These are phyloP conservation scores for Hypoxylon subgilvum DNA, from an alignment of 495 filamentous ascomycete species.

Conservation along the genomic window DNA sequence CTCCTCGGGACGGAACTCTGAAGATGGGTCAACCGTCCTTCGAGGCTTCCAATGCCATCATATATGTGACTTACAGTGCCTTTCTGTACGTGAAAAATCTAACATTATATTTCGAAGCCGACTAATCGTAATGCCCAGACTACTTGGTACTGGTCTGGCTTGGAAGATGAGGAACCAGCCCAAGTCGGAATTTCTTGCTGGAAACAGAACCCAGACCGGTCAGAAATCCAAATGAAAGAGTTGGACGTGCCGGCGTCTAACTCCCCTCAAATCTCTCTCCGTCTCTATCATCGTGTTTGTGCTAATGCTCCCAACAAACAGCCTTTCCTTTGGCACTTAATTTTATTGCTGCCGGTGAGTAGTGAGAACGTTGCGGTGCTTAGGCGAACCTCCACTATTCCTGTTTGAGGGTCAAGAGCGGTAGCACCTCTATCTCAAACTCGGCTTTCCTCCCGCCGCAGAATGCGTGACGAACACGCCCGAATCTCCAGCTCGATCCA, in stretches of 20 bases:
- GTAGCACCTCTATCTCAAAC: slow-evolving; percentile 40
- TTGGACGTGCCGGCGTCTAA: slow-evolving; percentile 8
- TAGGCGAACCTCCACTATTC: slow-evolving; percentile 16
- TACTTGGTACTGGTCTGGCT: slow-evolving; percentile 68
- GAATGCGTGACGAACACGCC: not conserved
- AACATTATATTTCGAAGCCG: no score
- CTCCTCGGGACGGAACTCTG: not conserved
- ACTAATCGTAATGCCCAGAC: slow-evolving; percentile 47
- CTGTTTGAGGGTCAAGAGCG: slow-evolving; percentile 43
- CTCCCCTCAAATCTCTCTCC: no score
- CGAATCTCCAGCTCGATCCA: not conserved
- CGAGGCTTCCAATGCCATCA: slow-evolving; percentile 74
- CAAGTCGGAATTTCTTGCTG: slow-evolving; percentile 70
- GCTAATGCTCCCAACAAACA: slow-evolving; percentile 47
- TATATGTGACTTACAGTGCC: slow-evolving; percentile 73
- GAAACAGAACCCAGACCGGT: slow-evolving; percentile 80
- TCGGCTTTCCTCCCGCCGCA: not conserved
- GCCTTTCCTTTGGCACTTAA: slow-evolving; percentile 77
- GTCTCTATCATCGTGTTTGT: no score
- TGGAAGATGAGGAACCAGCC: slow-evolving; percentile 71
- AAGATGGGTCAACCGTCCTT: slow-evolving; percentile 72
- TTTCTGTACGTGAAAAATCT: slow-evolving; percentile 79
- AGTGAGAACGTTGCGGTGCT: slow-evolving; percentile 32
- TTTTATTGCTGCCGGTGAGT: slow-evolving; percentile 87
- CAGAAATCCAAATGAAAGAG: slow-evolving; percentile 45